phyloP scores from a whole-genome alignment of 192 early-diverging fungal species.

The Thamnidium elegans region DNA sequence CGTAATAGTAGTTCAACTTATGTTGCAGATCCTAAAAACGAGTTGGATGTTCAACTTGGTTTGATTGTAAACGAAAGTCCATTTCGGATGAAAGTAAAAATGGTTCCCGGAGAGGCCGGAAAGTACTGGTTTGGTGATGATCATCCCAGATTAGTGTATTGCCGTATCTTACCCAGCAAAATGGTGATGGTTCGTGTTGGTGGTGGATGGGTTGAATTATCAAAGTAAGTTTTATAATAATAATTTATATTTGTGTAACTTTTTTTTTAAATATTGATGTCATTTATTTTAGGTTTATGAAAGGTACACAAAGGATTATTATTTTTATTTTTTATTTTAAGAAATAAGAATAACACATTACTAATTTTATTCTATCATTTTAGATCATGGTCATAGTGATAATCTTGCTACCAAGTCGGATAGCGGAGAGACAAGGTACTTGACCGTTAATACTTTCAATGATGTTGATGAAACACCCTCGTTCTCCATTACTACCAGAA shows the following conservation, averaged over 20 bases:
- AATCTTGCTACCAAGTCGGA: constrained; percentile 7
- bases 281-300: constrained; percentile 18
- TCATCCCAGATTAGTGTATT: constrained; percentile 59
- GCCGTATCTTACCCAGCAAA: constrained; percentile 56
- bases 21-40: constrained; percentile 47
- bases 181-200: constrained; percentile 69
- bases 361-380: neutral
- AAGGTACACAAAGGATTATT: constrained; percentile 15
- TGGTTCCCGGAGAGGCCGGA: constrained; percentile 50
- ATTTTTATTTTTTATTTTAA: neutral
- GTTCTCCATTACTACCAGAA: constrained; percentile 7
- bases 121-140: constrained; percentile 69
- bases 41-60: constrained; percentile 55
- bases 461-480: constrained; percentile 5
- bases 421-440: neutral
- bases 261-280: neutral
- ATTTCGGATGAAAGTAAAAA: constrained; percentile 43
- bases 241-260: neutral
- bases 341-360: neutral
- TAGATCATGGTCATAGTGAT: constrained; percentile 32
- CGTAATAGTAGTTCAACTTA: neutral
- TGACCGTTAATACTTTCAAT: constrained; percentile 10
- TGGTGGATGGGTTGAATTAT: constrained; percentile 59
- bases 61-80: constrained; percentile 57
- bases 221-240: constrained; percentile 1